Percentiles rank a stretch among this genome's conserved stretches.
Conservation (phyloP, 257 asterid genomes). For the Coffea canephora region DNA sequence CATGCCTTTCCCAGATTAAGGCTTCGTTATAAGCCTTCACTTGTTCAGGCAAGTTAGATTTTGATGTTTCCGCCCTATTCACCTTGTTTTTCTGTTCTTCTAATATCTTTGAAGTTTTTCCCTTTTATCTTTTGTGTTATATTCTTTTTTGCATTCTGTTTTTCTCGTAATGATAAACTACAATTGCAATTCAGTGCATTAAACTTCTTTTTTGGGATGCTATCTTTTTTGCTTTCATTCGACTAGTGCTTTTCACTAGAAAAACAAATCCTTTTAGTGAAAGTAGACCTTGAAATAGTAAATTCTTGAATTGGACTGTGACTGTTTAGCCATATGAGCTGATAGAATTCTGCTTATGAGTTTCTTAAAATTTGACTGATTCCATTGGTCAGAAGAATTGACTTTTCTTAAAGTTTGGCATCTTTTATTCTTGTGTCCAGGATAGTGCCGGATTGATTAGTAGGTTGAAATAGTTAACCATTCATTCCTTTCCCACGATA, state of each 20-base stretch:
- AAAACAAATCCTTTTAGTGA: not conserved
- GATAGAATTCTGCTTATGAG: not conserved
- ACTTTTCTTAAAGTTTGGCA: not conserved
- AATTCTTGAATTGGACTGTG: not conserved
- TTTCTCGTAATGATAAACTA: not conserved
- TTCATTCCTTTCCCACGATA: too few species aligned
- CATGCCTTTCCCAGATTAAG: slow-evolving; percentile 91
- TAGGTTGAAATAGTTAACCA: too few species aligned
- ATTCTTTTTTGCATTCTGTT: not conserved
- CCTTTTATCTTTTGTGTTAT: not conserved
- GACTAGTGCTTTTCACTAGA: not conserved
- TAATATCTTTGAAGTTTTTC: not conserved
- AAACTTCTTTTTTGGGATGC: not conserved
- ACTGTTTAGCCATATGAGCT: not conserved
- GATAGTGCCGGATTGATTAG: too few species aligned
- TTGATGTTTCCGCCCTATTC: slow-evolving; percentile 4
- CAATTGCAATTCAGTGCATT: not conserved
- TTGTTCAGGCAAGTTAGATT: slow-evolving; percentile 75
- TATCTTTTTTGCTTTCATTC: not conserved
- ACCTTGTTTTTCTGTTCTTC: slow-evolving; percentile 1
- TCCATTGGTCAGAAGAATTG: not conserved
- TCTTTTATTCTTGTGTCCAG: not conserved
- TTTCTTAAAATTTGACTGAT: not conserved
- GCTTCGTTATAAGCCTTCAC: slow-evolving; percentile 95
- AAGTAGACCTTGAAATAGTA: not conserved